These are phyloP conservation scores for Didymella glomerata DNA, from an alignment of 2,329 filamentous ascomycete genomes.

Conservation along the genomic window DNA sequence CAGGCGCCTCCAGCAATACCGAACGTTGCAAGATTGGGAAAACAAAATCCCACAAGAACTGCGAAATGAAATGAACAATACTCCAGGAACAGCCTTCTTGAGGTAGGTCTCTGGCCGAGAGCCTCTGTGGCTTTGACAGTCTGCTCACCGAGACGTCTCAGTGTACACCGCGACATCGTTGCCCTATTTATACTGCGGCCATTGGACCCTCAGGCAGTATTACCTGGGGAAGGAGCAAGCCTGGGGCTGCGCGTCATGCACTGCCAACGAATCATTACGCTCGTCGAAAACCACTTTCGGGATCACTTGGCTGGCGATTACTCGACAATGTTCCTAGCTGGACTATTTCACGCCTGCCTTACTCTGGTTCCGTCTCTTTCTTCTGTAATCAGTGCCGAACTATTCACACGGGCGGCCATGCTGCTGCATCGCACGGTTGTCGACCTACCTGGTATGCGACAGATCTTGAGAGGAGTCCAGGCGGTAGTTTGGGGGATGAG, in stretches of 20 bases:
- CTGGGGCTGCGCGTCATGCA: neutral
- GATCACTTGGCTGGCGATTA: neutral
- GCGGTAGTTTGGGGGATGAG: neutral
- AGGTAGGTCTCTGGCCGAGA: neutral
- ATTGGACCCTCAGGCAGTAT: neutral
- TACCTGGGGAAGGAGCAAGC: neutral
- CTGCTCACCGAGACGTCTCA: neutral
- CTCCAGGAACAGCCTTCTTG: neutral
- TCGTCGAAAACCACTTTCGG: neutral
- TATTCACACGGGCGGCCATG: neutral
- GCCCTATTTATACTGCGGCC: neutral
- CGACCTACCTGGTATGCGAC: neutral
- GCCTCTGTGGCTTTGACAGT: neutral
- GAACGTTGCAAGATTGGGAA: neutral
- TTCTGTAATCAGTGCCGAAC: neutral
- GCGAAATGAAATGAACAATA: neutral
- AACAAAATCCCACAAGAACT: neutral
- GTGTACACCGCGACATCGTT: neutral
- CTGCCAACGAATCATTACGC: neutral
- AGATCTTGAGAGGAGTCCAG: neutral
- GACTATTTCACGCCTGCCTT: neutral
- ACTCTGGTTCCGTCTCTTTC: neutral
- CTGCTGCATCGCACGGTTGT: neutral
- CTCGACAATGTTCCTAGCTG: neutral
- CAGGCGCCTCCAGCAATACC: neutral